Evolutionary conservation across 202 grass and related monocot species (phyloP).

Genomic region (Musa balbisiana): DNA sequence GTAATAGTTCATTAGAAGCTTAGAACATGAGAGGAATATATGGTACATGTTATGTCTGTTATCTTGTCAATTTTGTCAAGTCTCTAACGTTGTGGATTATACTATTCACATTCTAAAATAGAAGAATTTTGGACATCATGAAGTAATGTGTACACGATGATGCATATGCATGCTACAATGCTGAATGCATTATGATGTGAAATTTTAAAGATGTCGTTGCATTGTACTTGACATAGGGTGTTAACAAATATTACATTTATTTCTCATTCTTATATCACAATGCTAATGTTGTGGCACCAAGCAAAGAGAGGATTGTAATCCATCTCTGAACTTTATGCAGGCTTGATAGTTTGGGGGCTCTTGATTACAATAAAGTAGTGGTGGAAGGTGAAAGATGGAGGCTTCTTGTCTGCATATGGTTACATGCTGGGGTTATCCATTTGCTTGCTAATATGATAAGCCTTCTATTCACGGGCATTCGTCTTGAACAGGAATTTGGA

Average conservation of each 20-base stretch:
- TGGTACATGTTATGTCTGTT: too few relatives aligned
- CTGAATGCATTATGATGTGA: background rate
- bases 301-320: too few relatives aligned
- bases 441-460: slow-evolving; percentile 10
- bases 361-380: slow-evolving; percentile 5
- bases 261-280: background rate
- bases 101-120: too few relatives aligned
- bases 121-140: too few relatives aligned
- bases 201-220: background rate
- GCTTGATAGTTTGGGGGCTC: slow-evolving; percentile 10
- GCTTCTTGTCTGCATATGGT: slow-evolving; percentile 11
- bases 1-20: too few relatives aligned
- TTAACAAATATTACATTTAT: background rate
- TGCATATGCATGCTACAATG: too few relatives aligned
- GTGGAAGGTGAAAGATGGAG: slow-evolving; percentile 14
- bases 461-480: slow-evolving; percentile 12
- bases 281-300: background rate
- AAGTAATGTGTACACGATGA: too few relatives aligned
- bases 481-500: slow-evolving; percentile 21
- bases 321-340: background rate
- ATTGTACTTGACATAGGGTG: background rate
- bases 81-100: too few relatives aligned
- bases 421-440: slow-evolving; percentile 22
- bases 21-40: too few relatives aligned
- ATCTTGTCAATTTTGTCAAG: too few relatives aligned